These are phyloP conservation scores for Nakataea oryzae DNA, from an alignment of 2,329 filamentous ascomycete genomes.

Conservation along the genomic window DNA sequence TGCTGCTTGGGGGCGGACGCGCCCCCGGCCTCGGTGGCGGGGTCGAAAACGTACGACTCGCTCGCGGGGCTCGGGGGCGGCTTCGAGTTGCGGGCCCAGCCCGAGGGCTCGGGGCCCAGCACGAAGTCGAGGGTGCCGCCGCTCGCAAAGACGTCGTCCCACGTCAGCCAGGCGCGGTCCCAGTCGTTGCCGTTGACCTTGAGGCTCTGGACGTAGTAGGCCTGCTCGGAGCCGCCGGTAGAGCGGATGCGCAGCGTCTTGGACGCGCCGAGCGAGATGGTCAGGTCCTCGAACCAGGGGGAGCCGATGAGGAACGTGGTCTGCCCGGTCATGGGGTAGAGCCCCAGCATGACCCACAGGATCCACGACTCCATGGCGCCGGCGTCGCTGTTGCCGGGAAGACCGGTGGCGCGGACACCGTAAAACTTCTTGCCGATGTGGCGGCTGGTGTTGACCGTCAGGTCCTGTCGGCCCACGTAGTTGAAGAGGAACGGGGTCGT, in stretches of 20 bases:
- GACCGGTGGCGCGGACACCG: conserved; percentile 38
- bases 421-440: conserved; percentile 50
- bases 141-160: conserved; percentile 53
- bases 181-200: conserved; percentile 53
- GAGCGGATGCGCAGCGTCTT: conserved; percentile 45
- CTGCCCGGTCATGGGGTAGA: conserved; percentile 60
- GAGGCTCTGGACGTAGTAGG: conserved; percentile 54
- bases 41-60: conserved; percentile 2
- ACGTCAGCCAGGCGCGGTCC: conserved; percentile 55
- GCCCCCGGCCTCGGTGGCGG: neutral
- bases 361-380: conserved; percentile 65
- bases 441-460: conserved; percentile 47
- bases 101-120: conserved; percentile 38
- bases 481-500: conserved; percentile 60
- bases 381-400: conserved; percentile 62
- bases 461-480: conserved; percentile 52
- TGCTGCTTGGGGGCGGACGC: neutral
- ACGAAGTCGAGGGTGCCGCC: conserved; percentile 56
- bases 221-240: conserved; percentile 34
- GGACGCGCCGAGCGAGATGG: conserved; percentile 43
- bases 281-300: conserved; percentile 51
- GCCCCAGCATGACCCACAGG: conserved; percentile 57
- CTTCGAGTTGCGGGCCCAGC: conserved; percentile 48
- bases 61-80: conserved; percentile 48
- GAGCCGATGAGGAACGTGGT: conserved; percentile 56